phyloP scores from a whole-genome alignment of 2,329 filamentous ascomycete genomes.

The Aspergillus fumigatiaffinis region DNA sequence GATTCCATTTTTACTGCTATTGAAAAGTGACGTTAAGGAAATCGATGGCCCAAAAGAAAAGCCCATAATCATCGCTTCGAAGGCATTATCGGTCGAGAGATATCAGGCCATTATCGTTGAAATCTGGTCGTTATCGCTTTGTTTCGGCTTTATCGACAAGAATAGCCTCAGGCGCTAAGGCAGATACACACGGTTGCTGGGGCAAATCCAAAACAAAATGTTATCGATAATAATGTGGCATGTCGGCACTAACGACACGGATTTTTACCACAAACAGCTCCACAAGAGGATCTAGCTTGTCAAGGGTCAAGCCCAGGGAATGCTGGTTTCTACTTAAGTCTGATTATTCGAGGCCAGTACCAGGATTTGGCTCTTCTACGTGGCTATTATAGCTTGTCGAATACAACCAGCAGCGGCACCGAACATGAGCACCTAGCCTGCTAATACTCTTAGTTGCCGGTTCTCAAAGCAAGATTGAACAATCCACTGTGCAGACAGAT shows the following conservation, averaged over 20 bases:
- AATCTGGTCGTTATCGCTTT: too few species aligned
- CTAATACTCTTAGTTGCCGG: not conserved
- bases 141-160: not conserved
- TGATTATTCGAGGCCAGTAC: not conserved
- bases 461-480: not conserved
- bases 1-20: not conserved
- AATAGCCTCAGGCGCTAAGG: not conserved
- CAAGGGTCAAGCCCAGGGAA: not conserved
- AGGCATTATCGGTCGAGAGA: too few species aligned
- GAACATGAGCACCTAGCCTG: not conserved
- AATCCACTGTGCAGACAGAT: not conserved
- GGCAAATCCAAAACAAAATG: conserved; percentile 24
- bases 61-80: not conserved
- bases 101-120: too few species aligned
- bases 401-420: not conserved
- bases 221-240: conserved; percentile 21
- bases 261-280: conserved; percentile 9
- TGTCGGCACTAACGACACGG: conserved; percentile 7
- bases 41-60: not conserved
- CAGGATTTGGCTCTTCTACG: not conserved
- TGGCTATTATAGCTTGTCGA: not conserved
- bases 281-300: not conserved
- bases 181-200: conserved; percentile 16
- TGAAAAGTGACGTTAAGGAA: not conserved
- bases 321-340: not conserved